These are phyloP conservation scores for Plasmodium cynomolgi DNA, from an alignment of 169 alveolate species.

Conservation along the genomic window DNA sequence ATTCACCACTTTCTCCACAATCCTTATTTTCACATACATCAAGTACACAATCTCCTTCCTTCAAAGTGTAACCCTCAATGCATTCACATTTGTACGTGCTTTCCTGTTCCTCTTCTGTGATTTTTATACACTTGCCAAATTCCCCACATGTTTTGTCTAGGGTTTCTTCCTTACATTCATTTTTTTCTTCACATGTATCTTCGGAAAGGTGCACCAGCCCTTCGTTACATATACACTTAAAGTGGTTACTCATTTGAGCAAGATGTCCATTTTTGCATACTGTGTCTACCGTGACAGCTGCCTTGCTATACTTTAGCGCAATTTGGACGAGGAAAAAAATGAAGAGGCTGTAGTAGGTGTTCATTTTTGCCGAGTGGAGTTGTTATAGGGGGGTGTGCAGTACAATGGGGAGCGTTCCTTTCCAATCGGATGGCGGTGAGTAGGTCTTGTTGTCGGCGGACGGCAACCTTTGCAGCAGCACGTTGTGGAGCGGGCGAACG, in stretches of 20 bases:
- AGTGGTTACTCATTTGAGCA: slow-evolving; percentile 63
- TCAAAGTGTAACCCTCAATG: not conserved
- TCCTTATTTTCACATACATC: not conserved
- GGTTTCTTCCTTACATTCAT: not conserved
- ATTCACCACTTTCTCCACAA: slow-evolving; percentile 48
- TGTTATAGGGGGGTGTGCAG: not conserved
- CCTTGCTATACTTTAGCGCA: slow-evolving; percentile 15
- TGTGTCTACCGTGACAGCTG: slow-evolving; percentile 27
- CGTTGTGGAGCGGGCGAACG: not conserved
- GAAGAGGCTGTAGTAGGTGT: slow-evolving; percentile 30
- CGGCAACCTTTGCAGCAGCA: not conserved
- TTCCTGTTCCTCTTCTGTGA: not conserved
- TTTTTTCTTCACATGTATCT: slow-evolving; percentile 25
- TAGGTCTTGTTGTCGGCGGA: not conserved
- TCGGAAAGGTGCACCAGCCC: slow-evolving; percentile 1
- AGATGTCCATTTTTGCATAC: slow-evolving; percentile 35
- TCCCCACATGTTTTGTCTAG: slow-evolving; percentile 43
- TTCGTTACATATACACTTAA: slow-evolving; percentile 34
- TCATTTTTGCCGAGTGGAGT: slow-evolving; percentile 25
- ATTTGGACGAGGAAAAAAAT: slow-evolving; percentile 12
- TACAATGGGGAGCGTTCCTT: not conserved
- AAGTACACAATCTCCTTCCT: slow-evolving; percentile 4
- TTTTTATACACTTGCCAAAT: not conserved
- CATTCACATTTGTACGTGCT: slow-evolving; percentile 11
- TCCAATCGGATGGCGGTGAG: not conserved